Evolutionary conservation across 257 asterid genomes (phyloP).

Genomic region (Solanum etuberosum): DNA sequence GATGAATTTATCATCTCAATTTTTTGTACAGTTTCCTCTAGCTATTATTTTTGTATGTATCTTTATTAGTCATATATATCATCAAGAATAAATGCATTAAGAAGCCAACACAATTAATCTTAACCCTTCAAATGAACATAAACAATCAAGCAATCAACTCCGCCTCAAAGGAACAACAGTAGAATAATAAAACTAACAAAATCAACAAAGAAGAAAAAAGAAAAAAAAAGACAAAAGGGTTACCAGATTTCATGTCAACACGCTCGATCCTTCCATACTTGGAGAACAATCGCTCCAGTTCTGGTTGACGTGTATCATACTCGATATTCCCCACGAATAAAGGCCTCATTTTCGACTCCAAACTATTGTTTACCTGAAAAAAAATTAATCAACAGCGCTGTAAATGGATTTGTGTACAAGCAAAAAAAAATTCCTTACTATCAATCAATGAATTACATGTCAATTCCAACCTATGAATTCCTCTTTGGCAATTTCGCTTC

Average conservation of each 20-base stretch:
- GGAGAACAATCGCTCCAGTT: conserved; percentile 70
- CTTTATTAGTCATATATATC: not conserved
- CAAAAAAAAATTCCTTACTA: too few species aligned
- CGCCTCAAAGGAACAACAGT: not conserved
- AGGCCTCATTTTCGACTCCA: conserved; percentile 44
- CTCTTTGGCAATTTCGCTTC: not conserved
- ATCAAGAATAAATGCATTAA: not conserved
- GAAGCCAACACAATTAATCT: not conserved
- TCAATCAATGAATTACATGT: not conserved
- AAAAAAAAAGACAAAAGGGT: not conserved
- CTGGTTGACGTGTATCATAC: conserved; percentile 76
- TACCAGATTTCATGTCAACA: conserved; percentile 91
- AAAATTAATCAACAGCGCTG: not conserved
- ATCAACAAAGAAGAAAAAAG: not conserved
- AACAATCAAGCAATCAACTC: not conserved
- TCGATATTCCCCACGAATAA: conserved; percentile 81
- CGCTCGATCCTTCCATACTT: conserved; percentile 80
- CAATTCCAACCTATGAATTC: not conserved
- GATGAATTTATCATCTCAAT: not conserved
- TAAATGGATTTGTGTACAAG: not conserved
- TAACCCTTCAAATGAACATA: not conserved
- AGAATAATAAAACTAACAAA: not conserved
- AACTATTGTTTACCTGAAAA: not conserved
- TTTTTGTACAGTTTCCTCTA: not conserved
- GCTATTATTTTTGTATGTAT: not conserved